These are phyloP conservation scores for Colletotrichum costaricense DNA, from an alignment of 2,329 filamentous ascomycete species.

Conservation along the genomic window DNA sequence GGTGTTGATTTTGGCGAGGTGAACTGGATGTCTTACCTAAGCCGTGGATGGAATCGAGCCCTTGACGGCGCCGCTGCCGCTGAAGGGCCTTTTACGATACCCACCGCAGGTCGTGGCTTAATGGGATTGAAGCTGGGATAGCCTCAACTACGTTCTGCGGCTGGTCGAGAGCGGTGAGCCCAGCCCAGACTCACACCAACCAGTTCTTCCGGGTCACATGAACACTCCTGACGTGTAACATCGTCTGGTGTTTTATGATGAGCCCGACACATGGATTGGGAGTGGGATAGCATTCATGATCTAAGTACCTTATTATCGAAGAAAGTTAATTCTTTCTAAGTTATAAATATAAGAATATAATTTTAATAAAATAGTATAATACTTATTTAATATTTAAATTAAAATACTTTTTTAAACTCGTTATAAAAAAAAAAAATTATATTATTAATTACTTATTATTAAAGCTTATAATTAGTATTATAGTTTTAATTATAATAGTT, in stretches of 20 bases:
- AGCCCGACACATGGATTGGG: neutral
- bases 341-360: no score
- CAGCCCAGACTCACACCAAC: neutral
- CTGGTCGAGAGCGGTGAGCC: slow-evolving; percentile 12
- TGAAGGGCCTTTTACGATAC: slow-evolving; percentile 18
- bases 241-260: slow-evolving; percentile 25
- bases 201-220: slow-evolving; percentile 24
- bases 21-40: slow-evolving; percentile 11
- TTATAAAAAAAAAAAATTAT: no score
- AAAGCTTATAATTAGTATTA: no score
- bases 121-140: slow-evolving; percentile 21
- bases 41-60: neutral
- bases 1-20: neutral
- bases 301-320: no score
- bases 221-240: slow-evolving; percentile 3
- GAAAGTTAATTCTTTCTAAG: no score
- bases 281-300: slow-evolving; percentile 11
- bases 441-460: no score
- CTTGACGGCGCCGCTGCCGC: slow-evolving; percentile 17
- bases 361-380: no score
- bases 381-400: no score
- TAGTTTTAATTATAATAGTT: no score
- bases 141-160: slow-evolving; percentile 18
- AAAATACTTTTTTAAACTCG: no score
- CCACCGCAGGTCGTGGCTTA: slow-evolving; percentile 4